Percentiles rank a stretch among this genome's conserved stretches.
phyloP scores from a whole-genome alignment of 768 basidiomycete species.

The Psilocybe subaeruginosa region DNA sequence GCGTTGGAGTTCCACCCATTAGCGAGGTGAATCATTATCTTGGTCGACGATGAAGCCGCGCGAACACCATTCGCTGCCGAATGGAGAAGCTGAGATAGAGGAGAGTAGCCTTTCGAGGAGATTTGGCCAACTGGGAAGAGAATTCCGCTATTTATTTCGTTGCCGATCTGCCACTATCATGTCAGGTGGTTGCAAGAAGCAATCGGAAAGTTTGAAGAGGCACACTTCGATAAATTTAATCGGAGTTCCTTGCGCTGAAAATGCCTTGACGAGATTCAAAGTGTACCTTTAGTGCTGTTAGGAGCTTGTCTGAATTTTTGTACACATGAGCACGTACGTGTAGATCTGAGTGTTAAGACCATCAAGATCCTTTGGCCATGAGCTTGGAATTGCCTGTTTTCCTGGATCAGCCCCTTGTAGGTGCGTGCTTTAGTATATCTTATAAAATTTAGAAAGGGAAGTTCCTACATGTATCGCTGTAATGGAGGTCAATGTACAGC shows the following conservation, averaged over 20 bases:
- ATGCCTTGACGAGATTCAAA: slow-evolving; percentile 50
- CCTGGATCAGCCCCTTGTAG: slow-evolving; percentile 64
- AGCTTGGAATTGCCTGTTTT: slow-evolving; percentile 58
- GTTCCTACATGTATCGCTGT: slow-evolving; percentile 61
- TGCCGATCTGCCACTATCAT: slow-evolving; percentile 45
- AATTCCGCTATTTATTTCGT: slow-evolving; percentile 68
- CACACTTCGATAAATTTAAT: slow-evolving; percentile 52
- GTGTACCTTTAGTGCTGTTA: slow-evolving; percentile 44
- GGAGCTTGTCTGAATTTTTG: too few species aligned
- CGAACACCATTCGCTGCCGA: slow-evolving; percentile 60
- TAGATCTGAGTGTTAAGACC: slow-evolving; percentile 62
- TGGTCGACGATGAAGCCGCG: slow-evolving; percentile 46
- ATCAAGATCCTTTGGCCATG: slow-evolving; percentile 52
- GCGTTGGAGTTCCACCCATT: slow-evolving; percentile 59
- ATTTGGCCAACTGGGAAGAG: slow-evolving; percentile 65
- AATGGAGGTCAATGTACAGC: slow-evolving; percentile 60
- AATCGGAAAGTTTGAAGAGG: background rate
- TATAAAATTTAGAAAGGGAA: background rate
- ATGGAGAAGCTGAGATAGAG: slow-evolving; percentile 61
- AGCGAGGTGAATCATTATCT: slow-evolving; percentile 61
- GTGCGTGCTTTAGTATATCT: background rate
- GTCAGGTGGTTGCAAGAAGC: background rate
- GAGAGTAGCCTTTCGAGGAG: slow-evolving; percentile 52
- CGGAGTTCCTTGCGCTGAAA: slow-evolving; percentile 55
- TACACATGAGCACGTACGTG: slow-evolving; percentile 31